Base-by-base conservation (phyloP, 176 grass and related monocot species). In the Oryza glaberrima region DNA sequence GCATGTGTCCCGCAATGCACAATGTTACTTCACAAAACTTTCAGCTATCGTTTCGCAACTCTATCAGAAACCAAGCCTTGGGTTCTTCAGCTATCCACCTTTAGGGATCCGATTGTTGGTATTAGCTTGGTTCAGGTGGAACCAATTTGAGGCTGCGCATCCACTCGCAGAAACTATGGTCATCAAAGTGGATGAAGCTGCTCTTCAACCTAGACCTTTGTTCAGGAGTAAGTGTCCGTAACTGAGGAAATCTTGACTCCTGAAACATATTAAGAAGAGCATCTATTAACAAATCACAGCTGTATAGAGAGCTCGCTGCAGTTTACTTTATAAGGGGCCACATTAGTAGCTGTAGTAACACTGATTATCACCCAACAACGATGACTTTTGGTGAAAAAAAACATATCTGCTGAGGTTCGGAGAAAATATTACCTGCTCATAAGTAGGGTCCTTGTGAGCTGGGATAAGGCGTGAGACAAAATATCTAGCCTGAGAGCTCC, bases 401-500 rank as follows among this genome's bases (percentile, higher is more conserved):
- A 49, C 67, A 65, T 10, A 43, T 26, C 3, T 19, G 26, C 43
- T 16, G 64, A 78, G 14, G 74, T 75, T 15, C 19, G 6, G 8
- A 58, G 20, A 83, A 70, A 79, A 8, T 66, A n/a, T 35, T 91
- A 94, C 96, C 93, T 99, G 96, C 84, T 99, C 96, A 82, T 99
- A 99, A 45, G 93, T 94, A 84, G 96, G 96, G 88, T 99, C 96
- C 84, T 99, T 99, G 90, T 99, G 96, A 41, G 93, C 96, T n/a
- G 93, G 96, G n/a, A 99, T 94, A 68, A 99, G 82, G 52, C 96
- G 96, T 36, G 96, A 99, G 30, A 99, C 93, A 82, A 99, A 96
- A 83, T 99, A 99, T 71, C 96, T 87, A 72, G 96, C 93, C 81
- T 94, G 96, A 45, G 96, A 99, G 81, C 96, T 99, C 80, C 91